Base-by-base conservation (phyloP, 2,329 filamentous ascomycete genomes). In the Septoria petroselini region DNA sequence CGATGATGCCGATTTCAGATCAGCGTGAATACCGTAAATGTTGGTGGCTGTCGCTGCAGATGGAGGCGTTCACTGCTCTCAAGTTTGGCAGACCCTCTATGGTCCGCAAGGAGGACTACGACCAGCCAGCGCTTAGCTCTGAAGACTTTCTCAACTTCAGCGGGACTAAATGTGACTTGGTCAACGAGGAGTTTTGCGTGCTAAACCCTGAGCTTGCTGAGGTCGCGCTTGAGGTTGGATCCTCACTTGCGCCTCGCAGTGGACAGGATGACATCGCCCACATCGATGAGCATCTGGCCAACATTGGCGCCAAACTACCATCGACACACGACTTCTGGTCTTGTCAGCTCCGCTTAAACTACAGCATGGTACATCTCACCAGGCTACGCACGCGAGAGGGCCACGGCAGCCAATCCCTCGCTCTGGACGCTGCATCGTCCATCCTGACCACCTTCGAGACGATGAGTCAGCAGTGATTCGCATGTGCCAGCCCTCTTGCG, bases 381-480 rank as follows among this genome's bases (percentile, higher is more conserved):
- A n/a, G 39, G 12, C 37, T 49, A 17, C 44, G 50, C 5, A 43
- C 44, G 8, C 27, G 14, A 14, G 19, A 25, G 14, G 18, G 14
- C 5, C 7, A 7, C 9, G 40, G 49, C 35, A 42, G 35, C 5
- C 14, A 25, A 5, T 21, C 21, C 8, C 30, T 44, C 4, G 33
- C 40, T 14, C 33, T 18, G 7, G 50, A 49, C 21, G 45, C 50
- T 7, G 45, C 41, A 0, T 53, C 50, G 12, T 40, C 50, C 5
- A 49, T 52, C 33, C 23, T 53, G 14, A 48, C 37, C 3, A 48
- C 50, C 17, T 44, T 49, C 40, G 50, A 53, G 18, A 45, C 45
- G 7, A 53, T 53, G 50, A 21, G 39, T 17, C 27, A 44, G 2
- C 23, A 37, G 18, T 18, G 12, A 43, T 53, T 8, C 44, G 40